Percentiles rank a stretch among this genome's conserved stretches.
Conservation (phyloP, 2,329 filamentous ascomycete species). For the Iodosphaeria phyllophila region DNA sequence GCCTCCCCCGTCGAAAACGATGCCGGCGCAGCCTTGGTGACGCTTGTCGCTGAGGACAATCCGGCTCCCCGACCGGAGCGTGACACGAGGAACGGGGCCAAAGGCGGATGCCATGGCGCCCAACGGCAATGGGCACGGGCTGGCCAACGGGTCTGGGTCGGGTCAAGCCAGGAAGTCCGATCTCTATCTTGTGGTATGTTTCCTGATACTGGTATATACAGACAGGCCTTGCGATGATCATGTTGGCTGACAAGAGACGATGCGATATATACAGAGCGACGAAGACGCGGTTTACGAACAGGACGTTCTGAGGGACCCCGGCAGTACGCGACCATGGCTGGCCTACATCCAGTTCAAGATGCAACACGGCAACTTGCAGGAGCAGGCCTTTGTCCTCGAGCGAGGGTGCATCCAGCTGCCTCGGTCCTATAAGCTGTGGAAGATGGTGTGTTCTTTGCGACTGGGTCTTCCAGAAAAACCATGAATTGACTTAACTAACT, state of each 20-base stretch:
- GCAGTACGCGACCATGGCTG: slow-evolving; percentile 84
- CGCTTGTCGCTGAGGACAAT: slow-evolving; percentile 1
- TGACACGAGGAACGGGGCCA: neutral
- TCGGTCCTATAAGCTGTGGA: slow-evolving; percentile 96
- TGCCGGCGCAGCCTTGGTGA: slow-evolving; percentile 1
- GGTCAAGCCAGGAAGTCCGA: slow-evolving; percentile 19
- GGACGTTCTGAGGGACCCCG: slow-evolving; percentile 72
- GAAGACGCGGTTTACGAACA: slow-evolving; percentile 95
- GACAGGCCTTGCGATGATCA: slow-evolving; percentile 1
- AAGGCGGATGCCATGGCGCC: slow-evolving; percentile 9
- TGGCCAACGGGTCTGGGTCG: slow-evolving; percentile 12
- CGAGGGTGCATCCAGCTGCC: slow-evolving; percentile 79
- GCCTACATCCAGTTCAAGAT: slow-evolving; percentile 84
- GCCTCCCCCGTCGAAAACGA: too few species aligned
- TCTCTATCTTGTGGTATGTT: slow-evolving; percentile 28
- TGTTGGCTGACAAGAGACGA: slow-evolving; percentile 11
- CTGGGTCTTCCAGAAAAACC: neutral
- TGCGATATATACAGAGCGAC: slow-evolving; percentile 52
- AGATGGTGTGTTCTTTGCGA: slow-evolving; percentile 40
- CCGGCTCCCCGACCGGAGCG: neutral
- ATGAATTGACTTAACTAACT: slow-evolving; percentile 6
- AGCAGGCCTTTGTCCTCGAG: slow-evolving; percentile 79
- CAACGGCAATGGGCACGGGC: too few species aligned
- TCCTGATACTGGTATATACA: neutral
- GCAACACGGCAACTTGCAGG: slow-evolving; percentile 65